phyloP scores from a whole-genome alignment of 2,329 filamentous ascomycete species.

The Neurospora sp. region DNA sequence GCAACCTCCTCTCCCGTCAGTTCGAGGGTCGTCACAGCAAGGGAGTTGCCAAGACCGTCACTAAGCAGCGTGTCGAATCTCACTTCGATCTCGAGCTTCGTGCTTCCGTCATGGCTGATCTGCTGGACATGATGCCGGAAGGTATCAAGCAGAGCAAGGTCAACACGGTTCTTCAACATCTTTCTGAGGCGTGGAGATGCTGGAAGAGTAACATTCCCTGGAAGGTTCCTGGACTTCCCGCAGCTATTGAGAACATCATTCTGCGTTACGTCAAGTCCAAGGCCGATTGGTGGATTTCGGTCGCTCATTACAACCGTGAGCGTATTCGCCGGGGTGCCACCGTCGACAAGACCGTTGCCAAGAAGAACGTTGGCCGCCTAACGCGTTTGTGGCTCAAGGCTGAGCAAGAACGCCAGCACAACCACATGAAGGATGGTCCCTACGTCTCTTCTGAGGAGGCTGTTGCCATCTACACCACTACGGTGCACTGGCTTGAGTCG shows the following conservation, averaged over 20 bases:
- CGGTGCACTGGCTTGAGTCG: constrained; percentile 97
- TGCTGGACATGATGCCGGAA: constrained; percentile 99
- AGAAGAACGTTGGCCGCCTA: constrained; percentile 94
- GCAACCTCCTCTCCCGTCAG: constrained; percentile 90
- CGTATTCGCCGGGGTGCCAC: constrained; percentile 92
- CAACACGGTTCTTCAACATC: constrained; percentile 91
- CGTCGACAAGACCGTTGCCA: constrained; percentile 97
- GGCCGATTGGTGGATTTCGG: constrained; percentile 99
- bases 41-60: constrained; percentile 96
- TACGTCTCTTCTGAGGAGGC: constrained; percentile 98
- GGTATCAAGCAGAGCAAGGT: constrained; percentile 99
- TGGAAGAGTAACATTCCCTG: constrained; percentile 99
- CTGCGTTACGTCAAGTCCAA: constrained; percentile 98
- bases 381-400: constrained; percentile 96
- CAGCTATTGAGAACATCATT: constrained; percentile 98
- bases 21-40: constrained; percentile 99
- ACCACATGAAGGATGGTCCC: constrained; percentile 98
- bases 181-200: constrained; percentile 97
- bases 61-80: constrained; percentile 96
- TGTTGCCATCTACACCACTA: constrained; percentile 97
- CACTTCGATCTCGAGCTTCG: constrained; percentile 96
- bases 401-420: constrained; percentile 96
- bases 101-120: constrained; percentile 95
- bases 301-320: constrained; percentile 97
- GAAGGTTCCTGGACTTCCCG: constrained; percentile 95